Evolutionary conservation across 2,329 filamentous ascomycete species (phyloP).

Genomic region (Phialemoniopsis sp.): DNA sequence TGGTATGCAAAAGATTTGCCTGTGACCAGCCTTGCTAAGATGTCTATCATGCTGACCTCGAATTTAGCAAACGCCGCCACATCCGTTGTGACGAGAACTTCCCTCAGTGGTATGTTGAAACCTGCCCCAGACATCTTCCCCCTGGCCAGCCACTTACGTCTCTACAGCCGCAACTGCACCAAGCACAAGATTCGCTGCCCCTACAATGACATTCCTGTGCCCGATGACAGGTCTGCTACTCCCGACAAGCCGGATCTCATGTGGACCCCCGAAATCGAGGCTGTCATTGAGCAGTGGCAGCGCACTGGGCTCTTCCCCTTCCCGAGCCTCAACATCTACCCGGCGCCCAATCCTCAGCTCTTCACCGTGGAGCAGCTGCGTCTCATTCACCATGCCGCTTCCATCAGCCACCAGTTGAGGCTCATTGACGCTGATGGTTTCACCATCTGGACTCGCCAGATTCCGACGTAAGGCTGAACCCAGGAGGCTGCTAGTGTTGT

Average conservation of each 20-base stretch:
- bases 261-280: conserved; percentile 83
- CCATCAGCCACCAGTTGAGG: conserved; percentile 79
- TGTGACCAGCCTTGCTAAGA: too few species aligned
- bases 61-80: conserved; percentile 77
- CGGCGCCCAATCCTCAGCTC: conserved; percentile 66
- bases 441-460: conserved; percentile 88
- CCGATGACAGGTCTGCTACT: conserved; percentile 58
- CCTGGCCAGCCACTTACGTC: conserved; percentile 9
- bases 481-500: conserved; percentile 4
- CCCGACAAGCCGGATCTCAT: conserved; percentile 67
- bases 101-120: conserved; percentile 76
- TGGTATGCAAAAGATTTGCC: conserved; percentile 47
- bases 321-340: conserved; percentile 72
- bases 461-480: conserved; percentile 69
- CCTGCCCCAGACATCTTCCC: background rate
- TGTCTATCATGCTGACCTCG: too few species aligned
- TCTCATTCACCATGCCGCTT: conserved; percentile 85
- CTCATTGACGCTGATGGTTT: conserved; percentile 75
- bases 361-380: conserved; percentile 77
- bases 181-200: conserved; percentile 99
- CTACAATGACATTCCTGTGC: conserved; percentile 82
- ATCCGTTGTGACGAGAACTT: conserved; percentile 98
- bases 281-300: conserved; percentile 77
- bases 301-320: conserved; percentile 83
- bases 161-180: conserved; percentile 83